Evolutionary conservation across 208 protist genomes (phyloP).

Genomic region (Wallacemonas sp.): DNA sequence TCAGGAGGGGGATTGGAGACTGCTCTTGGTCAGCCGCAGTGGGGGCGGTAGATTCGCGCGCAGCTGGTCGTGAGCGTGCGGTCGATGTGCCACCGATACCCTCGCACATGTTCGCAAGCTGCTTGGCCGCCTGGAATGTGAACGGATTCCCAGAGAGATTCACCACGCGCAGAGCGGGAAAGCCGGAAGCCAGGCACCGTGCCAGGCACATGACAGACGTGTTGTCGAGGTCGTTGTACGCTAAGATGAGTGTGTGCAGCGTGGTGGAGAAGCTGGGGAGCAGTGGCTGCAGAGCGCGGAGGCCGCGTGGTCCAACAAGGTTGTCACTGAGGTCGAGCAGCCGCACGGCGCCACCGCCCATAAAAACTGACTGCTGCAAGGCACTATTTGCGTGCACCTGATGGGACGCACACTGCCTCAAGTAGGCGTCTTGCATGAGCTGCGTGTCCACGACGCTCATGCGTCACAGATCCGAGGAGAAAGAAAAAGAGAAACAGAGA

Average conservation of each 20-base stretch:
- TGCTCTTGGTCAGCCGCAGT: too few species aligned
- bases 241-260: conserved; percentile 52
- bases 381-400: conserved; percentile 34
- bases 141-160: conserved; percentile 66
- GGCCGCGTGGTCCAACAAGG: conserved; percentile 47
- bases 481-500: too few species aligned
- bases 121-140: conserved; percentile 60
- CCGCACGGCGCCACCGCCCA: conserved; percentile 13
- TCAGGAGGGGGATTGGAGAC: not conserved
- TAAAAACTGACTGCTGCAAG: conserved; percentile 11
- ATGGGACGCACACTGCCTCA: conserved; percentile 16
- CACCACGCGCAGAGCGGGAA: conserved; percentile 40
- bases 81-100: too few species aligned
- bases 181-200: conserved; percentile 26
- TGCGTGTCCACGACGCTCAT: not conserved
- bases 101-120: conserved; percentile 52
- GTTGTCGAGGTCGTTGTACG: conserved; percentile 52
- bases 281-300: conserved; percentile 36
- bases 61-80: too few species aligned
- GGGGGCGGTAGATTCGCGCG: too few species aligned
- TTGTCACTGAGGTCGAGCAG: conserved; percentile 46
- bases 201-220: conserved; percentile 23
- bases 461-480: too few species aligned
- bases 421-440: conserved; percentile 13
- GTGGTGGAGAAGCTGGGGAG: conserved; percentile 29